Base-by-base conservation (phyloP, 192 early-diverging fungal species). In the Spinellus fusiger region DNA sequence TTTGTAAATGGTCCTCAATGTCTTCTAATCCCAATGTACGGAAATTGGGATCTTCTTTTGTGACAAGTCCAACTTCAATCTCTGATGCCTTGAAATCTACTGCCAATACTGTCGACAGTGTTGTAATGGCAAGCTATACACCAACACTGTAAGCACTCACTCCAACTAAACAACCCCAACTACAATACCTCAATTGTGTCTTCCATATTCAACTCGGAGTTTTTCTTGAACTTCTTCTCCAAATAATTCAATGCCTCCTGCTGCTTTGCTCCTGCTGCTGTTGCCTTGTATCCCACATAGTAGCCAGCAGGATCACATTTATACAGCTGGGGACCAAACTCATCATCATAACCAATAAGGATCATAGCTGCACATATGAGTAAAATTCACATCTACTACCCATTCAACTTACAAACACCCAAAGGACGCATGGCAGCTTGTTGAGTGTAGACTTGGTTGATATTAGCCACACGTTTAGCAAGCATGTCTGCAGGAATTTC, bases 361-460 rank as follows among this genome's bases (percentile, higher is more conserved):
- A 98, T 96, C 92, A 98, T 96, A 53, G 97, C 92, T 86, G 68
- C 13, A 9, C 10, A 3, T n/a, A n/a, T 23, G 0, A 22, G 59
- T 32, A n/a, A 20, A n/a, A 16, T 28, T 29, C 20, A 9, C 31
- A 35, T 13, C 9, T 26, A 34, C 25, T 16, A 25, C n/a, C 12
- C 23, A 26, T 18, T 22, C 26, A 26, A 89, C 87, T 77, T 77
- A 92, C 89, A 91, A 59, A 96, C 93, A 59, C 95, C 97, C 32
- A 95, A 77, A 35, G 96, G 97, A 69, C 97, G 81, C 93, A 97
- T 98, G 50, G 93, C 93, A 27, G 97, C 97, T 64, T 98, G 93
- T 69, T 99, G 97, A 52, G 97, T 99, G 73, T 96, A 96, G 55
- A 99, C 97, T 79, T 99, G 97, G 70, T 97, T 97, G 71, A 98